Conservation (phyloP, 805 yeast species). For the Yamadazyma insecticola region DNA sequence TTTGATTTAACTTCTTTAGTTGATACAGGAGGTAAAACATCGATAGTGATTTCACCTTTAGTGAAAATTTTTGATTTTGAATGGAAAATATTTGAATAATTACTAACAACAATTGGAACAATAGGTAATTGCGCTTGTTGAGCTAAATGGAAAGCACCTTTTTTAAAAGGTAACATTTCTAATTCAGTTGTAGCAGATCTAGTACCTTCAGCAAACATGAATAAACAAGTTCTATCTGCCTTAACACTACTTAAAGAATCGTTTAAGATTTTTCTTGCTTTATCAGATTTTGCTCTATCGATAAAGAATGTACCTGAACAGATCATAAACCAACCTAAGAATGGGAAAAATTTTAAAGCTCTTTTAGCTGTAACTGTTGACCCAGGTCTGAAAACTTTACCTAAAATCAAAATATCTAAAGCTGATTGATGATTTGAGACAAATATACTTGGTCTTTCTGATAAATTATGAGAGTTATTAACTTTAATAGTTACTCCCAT, state of each 20-base stretch:
- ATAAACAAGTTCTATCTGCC: constrained; percentile 64
- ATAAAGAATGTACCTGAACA: constrained; percentile 87
- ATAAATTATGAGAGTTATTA: constrained; percentile 57
- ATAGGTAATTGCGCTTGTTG: constrained; percentile 87
- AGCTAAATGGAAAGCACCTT: constrained; percentile 98
- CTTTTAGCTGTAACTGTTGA: constrained; percentile 92
- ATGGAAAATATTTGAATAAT: constrained; percentile 72
- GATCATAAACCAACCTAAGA: constrained; percentile 96
- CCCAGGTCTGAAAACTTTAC: constrained; percentile 78
- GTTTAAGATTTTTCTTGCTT: constrained; percentile 72
- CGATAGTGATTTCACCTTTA: constrained; percentile 70
- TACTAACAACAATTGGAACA: constrained; percentile 83
- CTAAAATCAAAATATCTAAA: constrained; percentile 77
- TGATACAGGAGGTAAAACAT: constrained; percentile 75
- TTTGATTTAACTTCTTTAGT: constrained; percentile 61
- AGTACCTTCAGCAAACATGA: constrained; percentile 97
- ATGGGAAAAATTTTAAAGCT: constrained; percentile 77
- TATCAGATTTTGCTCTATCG: constrained; percentile 72
- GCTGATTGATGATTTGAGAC: constrained; percentile 90
- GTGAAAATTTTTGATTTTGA: constrained; percentile 61
- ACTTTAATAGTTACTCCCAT: constrained; percentile 70
- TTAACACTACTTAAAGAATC: constrained; percentile 62
- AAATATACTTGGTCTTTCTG: constrained; percentile 65
- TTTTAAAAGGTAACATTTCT: constrained; percentile 80
- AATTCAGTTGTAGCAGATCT: constrained; percentile 73